Base-by-base conservation (phyloP, 2,329 filamentous ascomycete genomes). In the Westerdykella sp. region DNA sequence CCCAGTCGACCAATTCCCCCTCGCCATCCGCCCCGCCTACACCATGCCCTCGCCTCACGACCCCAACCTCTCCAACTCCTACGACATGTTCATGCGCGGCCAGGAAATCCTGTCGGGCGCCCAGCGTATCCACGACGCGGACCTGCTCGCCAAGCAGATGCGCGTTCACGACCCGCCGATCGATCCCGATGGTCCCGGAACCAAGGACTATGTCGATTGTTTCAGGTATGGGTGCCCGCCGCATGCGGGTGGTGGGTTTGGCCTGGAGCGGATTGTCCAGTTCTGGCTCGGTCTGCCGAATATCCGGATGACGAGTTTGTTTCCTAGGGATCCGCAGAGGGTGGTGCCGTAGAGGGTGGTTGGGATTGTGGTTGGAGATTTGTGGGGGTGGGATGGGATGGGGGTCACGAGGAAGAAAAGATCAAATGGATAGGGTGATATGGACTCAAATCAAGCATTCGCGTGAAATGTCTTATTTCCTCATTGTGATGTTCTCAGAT, bases 21-120 rank as follows among this genome's bases (percentile, higher is more conserved):
- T 93, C 67, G 75, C 76, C 31, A 87, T 93, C 15, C 81, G 93
- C 23, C 91, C 91, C 5, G 95, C 95, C 70, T 97, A 96, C 70
- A 89, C 91, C 48, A 87, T 91, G 73, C 81, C 86, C 42, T 85
- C 63, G 28, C 66, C 70, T 32, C 32, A 50, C 31, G 61, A 69
- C 53, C 57, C 69, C 6, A 55, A 74, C 68, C 72, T 72, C 55
- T 71, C 75, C 35, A 82, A 83, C 69, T 79, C 76, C 3, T 84
- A 82, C 66, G 80, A 84, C 64, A 81, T 84, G 71, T 83, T 84
- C 72, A 83, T 84, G 80, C 77, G 80, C 54, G 80, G 80, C 12
- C 79, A 84, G 63, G 80, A 84, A 62, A 83, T 84, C 63, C 78
- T 80, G 74, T 80, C 77, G 9, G 80, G 80, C 45, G 80, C 80